Evolutionary conservation across 2,329 filamentous ascomycete genomes (phyloP), one percentile per base, ranked within the genome.

Genomic region (Coleophoma cylindrospora): DNA sequence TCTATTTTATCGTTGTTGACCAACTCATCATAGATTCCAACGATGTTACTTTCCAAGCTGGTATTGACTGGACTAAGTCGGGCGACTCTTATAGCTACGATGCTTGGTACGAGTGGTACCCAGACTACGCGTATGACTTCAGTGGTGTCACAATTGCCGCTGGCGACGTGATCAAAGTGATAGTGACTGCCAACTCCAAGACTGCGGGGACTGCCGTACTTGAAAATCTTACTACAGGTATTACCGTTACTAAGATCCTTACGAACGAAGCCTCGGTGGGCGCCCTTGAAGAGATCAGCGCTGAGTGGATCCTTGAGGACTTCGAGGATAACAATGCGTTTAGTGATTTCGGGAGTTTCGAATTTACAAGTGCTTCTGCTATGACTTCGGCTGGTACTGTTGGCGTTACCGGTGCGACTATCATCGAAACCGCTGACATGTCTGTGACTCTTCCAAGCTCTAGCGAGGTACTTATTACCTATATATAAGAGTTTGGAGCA

Each of bases 41-140:
- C 19, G 19, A 19, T 19, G 75, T 77, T 8, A 80, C 82, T 48
- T 66, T 83, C 5, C 79, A 82, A 61, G 76, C 77, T 1, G 80
- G 79, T 33, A 65, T 83, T 34, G 79, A 82, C 63, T 79, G 79
- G 61, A 74, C 72, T 47, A 65, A 75, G 40, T 59, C 71, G n/a
- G 65, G 68, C n/a, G 64, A 63, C 17, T 53, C 59, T 0, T 69
- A 72, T 3, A 68, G 62, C 7, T 83, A 74, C 58, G 73, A 77
- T 50, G 76, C 78, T 15, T 83, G 80, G 78, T 83, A 79, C 58
- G 79, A 83, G 63, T 83, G 79, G 79, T 80, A 75, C 57, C 79
- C 79, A 1, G 74, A 80, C 58, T 74, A 74, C 56, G 73, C 77
- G 22, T 73, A 77, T 57, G 72, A 77, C 59, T 81, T 81, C 63